A percentile compares a stretch with the other conserved stretches of the same genome.
Conservation (phyloP, 164 flowering plant species). For the Vitis cinerea region DNA sequence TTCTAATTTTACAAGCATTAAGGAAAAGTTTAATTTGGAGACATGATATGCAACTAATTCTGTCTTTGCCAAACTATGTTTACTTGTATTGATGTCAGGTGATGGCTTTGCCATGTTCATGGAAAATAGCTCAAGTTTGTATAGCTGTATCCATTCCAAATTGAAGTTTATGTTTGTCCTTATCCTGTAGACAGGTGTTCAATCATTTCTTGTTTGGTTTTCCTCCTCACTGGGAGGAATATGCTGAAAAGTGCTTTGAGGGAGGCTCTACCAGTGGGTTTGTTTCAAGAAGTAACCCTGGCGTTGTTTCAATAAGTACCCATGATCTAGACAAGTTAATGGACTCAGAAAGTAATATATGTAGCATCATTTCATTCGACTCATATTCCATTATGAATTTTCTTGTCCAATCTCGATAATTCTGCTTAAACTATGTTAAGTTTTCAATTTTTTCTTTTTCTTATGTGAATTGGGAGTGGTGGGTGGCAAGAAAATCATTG, state of each 20-base stretch:
- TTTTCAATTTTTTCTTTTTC: neutral
- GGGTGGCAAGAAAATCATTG: neutral
- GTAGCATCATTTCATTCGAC: neutral
- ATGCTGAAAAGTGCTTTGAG: conserved; percentile 22
- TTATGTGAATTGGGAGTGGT: neutral
- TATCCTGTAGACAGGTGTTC: conserved; percentile 32
- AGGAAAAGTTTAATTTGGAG: neutral
- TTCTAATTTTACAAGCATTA: neutral
- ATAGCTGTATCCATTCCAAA: neutral
- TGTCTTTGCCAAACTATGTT: neutral
- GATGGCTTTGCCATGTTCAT: no score
- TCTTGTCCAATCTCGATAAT: neutral
- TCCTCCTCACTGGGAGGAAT: conserved; percentile 50
- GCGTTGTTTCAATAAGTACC: conserved; percentile 2
- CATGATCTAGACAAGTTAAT: conserved; percentile 4
- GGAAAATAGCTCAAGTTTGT: neutral
- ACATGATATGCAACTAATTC: neutral
- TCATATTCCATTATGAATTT: neutral
- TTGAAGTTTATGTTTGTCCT: neutral
- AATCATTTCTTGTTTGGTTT: conserved; percentile 50
- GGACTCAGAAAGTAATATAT: conserved; percentile 9
- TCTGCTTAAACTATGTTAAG: neutral
- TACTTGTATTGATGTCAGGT: neutral
- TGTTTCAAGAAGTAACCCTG: conserved; percentile 1
- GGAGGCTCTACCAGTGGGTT: conserved; percentile 8